Percentiles rank a stretch among this genome's conserved stretches.
These are phyloP conservation scores for Calocybe gangraenosa DNA, from an alignment of 768 basidiomycete genomes.

Conservation along the genomic window DNA sequence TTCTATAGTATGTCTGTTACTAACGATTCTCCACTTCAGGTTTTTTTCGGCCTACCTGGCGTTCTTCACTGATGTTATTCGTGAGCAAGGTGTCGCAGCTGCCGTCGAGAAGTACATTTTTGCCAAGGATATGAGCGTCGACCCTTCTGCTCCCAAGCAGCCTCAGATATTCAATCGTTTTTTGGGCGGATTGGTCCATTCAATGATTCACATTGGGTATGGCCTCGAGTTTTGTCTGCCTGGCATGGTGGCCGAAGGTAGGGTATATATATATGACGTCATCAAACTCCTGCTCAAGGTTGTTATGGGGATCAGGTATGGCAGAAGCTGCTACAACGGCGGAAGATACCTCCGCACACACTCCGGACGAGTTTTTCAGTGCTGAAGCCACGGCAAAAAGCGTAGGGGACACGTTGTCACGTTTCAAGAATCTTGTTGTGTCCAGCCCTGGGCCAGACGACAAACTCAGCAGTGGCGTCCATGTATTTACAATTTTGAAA, in stretches of 20 bases:
- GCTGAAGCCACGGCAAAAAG: neutral
- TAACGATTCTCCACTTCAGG: constrained; percentile 23
- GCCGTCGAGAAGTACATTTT: constrained; percentile 57
- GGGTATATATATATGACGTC: constrained; percentile 4
- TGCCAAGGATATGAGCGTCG: constrained; percentile 41
- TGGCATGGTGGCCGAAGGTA: constrained; percentile 64
- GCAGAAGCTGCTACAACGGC: constrained; percentile 51
- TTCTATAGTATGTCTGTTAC: neutral
- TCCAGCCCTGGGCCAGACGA: neutral
- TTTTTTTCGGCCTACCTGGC: constrained; percentile 50
- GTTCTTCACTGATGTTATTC: constrained; percentile 41
- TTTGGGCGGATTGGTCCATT: constrained; percentile 55
- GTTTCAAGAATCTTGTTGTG: constrained; percentile 12
- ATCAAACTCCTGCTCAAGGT: neutral
- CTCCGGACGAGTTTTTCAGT: constrained; percentile 16
- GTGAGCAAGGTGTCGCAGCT: constrained; percentile 33
- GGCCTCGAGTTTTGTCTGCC: constrained; percentile 59
- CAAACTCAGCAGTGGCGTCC: constrained; percentile 3
- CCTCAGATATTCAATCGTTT: constrained; percentile 49
- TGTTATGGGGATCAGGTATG: constrained; percentile 36
- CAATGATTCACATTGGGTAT: constrained; percentile 62
- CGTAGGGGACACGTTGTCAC: constrained; percentile 9
- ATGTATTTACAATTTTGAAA: constrained; percentile 17
- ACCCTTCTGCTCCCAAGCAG: constrained; percentile 24
- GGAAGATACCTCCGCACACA: constrained; percentile 24